Evolutionary conservation across 768 basidiomycete genomes (phyloP), one percentile per base, ranked within the genome.

Genomic region (Agaricus subrufescens): DNA sequence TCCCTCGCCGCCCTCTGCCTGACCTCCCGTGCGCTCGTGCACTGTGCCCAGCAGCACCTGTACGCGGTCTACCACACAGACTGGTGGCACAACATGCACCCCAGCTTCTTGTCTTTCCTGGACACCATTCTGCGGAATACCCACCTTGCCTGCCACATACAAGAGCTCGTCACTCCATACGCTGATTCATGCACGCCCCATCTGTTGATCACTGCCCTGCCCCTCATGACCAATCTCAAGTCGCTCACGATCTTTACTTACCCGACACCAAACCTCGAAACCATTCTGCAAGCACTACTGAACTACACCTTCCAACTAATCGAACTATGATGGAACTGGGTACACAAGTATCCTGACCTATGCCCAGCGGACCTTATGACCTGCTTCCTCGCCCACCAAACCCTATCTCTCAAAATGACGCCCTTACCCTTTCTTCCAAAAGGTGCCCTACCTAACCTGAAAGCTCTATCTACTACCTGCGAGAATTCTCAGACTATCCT

Each of bases 221-320:
- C 51, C 1, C 29, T 44, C 14, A 52, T 52, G 51, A 4, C 43
- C 51, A 52, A 52, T 29, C 51, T 52, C 42, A 52, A 52, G 44
- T 52, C 27, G 3, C 31, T 52, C n/a, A 27, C 51, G n/a, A 23
- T 43, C 42, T 52, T 52, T 42, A 44, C 40, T 29, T 44, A n/a
- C 38, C 15, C 38, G 7, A 4, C 14, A 30, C 1, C 30, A 19
- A 29, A 12, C 3, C 3, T 47, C 26, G 30, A 42, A 4, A 10
- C 26, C 8, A 11, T 52, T 10, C 40, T 52, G 14, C 40, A 30
- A 29, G 30, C 43, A 1, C 51, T 52, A 7, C 1, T 45, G 2
- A n/a, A 30, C 4, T 52, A 42, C 40, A 8, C 40, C 9, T 52
- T 52, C 27, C 40, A 42, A 9, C 40, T 44, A 10, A 10, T 43